These are phyloP conservation scores for Phytophthora multivora DNA, from an alignment of 352 stramenopile genomes.

Conservation along the genomic window DNA sequence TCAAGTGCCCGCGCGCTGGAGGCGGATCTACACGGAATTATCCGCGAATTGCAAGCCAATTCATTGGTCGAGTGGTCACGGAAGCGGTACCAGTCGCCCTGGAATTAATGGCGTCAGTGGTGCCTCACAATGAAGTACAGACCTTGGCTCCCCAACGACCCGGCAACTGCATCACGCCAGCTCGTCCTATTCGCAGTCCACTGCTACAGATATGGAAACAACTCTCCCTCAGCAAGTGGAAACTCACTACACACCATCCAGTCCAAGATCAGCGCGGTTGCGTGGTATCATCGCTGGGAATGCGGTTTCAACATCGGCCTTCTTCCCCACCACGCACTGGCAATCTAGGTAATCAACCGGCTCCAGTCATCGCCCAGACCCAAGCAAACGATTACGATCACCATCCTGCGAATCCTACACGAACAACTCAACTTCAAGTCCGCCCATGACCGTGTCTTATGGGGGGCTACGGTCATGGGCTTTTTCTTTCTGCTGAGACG, in stretches of 20 bases:
- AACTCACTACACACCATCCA: constrained; percentile 34
- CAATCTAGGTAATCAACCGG: constrained; percentile 28
- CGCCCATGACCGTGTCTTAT: no score
- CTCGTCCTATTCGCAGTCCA: constrained; percentile 14
- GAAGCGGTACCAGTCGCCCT: background rate
- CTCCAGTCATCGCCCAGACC: constrained; percentile 10
- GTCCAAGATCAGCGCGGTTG: constrained; percentile 32
- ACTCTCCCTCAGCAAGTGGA: background rate
- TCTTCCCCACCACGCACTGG: constrained; percentile 22
- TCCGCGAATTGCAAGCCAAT: constrained; percentile 10
- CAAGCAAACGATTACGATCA: constrained; percentile 23
- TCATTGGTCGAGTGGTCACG: constrained; percentile 13
- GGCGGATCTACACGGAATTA: constrained; percentile 18
- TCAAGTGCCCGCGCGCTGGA: background rate
- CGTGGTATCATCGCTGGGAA: constrained; percentile 32
- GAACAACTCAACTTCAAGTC: constrained; percentile 12
- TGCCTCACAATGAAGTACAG: constrained; percentile 1
- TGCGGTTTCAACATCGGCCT: constrained; percentile 24
- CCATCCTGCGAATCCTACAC: constrained; percentile 22
- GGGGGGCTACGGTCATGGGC: no score
- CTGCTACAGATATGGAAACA: constrained; percentile 11
- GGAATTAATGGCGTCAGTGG: constrained; percentile 10
- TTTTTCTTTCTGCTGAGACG: no score
- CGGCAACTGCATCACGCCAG: background rate
- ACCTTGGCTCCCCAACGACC: constrained; percentile 5